Percentiles rank a stretch among this genome's conserved stretches.
Conservation (phyloP, 768 basidiomycete species). For the Myochromella boudieri region DNA sequence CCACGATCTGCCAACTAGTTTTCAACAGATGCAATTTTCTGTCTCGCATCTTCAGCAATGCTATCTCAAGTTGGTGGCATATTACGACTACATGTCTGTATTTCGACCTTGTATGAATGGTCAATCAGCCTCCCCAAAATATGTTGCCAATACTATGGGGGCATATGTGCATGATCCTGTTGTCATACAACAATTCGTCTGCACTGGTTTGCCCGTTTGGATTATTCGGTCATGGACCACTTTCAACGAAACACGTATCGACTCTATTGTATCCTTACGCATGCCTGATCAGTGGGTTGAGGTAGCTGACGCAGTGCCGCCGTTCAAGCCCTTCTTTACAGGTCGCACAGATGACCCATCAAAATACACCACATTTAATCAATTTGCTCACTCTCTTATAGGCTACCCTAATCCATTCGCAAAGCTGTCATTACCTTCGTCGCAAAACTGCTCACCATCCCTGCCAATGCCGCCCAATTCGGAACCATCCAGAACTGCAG, state of each 20-base stretch:
- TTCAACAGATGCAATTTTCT: neutral
- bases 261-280: neutral
- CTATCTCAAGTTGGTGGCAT: neutral
- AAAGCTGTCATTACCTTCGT: neutral
- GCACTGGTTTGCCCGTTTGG: neutral
- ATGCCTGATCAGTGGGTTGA: neutral
- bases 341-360: neutral
- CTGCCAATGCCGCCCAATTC: neutral
- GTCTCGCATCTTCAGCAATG: neutral
- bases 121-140: neutral
- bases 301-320: neutral
- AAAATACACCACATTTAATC: neutral
- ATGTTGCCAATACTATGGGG: neutral
- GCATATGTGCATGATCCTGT: neutral
- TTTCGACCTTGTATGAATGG: neutral
- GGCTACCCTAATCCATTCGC: constrained; percentile 6
- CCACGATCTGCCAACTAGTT: neutral
- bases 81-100: neutral
- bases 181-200: neutral
- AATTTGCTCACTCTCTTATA: neutral
- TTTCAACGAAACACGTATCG: neutral
- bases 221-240: neutral
- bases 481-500: too few species aligned
- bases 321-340: neutral
- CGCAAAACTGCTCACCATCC: neutral